These are phyloP conservation scores for Ustilago esculenta DNA, from an alignment of 1,284 basidiomycete genomes.

Conservation along the genomic window DNA sequence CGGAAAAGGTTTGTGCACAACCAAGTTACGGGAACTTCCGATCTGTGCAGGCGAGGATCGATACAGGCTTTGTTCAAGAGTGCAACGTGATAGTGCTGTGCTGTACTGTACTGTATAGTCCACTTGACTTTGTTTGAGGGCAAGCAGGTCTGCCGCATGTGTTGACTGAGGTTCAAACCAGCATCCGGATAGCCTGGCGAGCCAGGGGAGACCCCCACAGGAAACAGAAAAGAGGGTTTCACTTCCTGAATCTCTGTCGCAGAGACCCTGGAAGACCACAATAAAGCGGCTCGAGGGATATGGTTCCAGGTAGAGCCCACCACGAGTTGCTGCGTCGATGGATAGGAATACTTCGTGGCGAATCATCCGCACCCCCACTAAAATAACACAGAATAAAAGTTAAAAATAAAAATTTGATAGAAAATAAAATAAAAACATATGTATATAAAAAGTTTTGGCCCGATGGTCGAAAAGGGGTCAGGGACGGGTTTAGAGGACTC, in stretches of 20 bases:
- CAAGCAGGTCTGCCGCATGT: slow-evolving; percentile 2
- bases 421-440: background rate
- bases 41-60: slow-evolving; percentile 1
- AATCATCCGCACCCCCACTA: no score
- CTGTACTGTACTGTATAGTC: no score
- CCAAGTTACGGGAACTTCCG: background rate
- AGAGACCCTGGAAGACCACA: background rate
- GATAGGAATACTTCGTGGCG: no score
- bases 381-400: no score
- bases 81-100: no score
- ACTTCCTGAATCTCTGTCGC: background rate
- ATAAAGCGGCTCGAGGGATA: background rate
- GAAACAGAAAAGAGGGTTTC: slow-evolving; percentile 6
- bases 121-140: background rate
- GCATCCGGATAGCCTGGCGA: slow-evolving; percentile 11
- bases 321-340: slow-evolving; percentile 7
- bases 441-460: background rate
- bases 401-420: background rate
- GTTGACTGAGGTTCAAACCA: no score
- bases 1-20: background rate
- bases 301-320: background rate
- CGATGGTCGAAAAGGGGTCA: background rate
- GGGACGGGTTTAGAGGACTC: slow-evolving; percentile 5
- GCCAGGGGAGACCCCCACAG: background rate
- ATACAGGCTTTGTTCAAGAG: background rate